phyloP scores from a whole-genome alignment of 2,329 filamentous ascomycete genomes.

The Nemania sp. region DNA sequence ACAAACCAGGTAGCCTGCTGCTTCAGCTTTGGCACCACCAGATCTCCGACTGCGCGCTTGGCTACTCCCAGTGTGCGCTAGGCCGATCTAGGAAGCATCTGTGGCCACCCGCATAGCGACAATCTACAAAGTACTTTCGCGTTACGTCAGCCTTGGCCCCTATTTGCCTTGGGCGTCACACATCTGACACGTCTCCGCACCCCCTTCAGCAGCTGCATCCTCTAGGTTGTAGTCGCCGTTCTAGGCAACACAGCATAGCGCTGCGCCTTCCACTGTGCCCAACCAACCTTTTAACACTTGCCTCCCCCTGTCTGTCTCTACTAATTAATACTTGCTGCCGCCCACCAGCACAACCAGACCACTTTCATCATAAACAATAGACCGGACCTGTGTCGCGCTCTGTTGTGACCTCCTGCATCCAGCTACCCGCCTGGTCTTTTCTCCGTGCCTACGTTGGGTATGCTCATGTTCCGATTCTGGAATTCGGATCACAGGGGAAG shows the following conservation, averaged over 20 bases:
- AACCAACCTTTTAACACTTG: slow-evolving; percentile 27
- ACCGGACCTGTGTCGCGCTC: slow-evolving; percentile 6
- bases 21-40: slow-evolving; percentile 17
- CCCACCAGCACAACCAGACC: slow-evolving; percentile 7
- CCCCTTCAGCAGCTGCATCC: slow-evolving; percentile 27
- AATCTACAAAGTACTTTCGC: slow-evolving; percentile 19
- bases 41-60: slow-evolving; percentile 25
- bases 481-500: slow-evolving; percentile 60
- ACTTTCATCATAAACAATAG: neutral
- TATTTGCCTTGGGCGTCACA: slow-evolving; percentile 32
- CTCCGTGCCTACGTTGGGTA: slow-evolving; percentile 39
- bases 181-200: slow-evolving; percentile 29
- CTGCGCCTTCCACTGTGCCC: slow-evolving; percentile 23
- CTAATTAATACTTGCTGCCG: slow-evolving; percentile 2
- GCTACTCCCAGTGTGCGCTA: too few species aligned
- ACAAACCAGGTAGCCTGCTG: slow-evolving; percentile 1
- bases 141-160: slow-evolving; percentile 42
- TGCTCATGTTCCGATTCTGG: slow-evolving; percentile 67
- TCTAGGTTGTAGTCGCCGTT: slow-evolving; percentile 18
- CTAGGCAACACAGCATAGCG: slow-evolving; percentile 20
- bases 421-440: slow-evolving; percentile 17
- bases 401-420: slow-evolving; percentile 9
- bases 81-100: too few species aligned
- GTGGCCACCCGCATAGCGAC: slow-evolving; percentile 13
- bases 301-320: slow-evolving; percentile 3